Percentiles rank a stretch among this genome's conserved stretches.
These are phyloP conservation scores for Geotrichum reessii DNA, from an alignment of 1,139 yeast species.

Conservation along the genomic window DNA sequence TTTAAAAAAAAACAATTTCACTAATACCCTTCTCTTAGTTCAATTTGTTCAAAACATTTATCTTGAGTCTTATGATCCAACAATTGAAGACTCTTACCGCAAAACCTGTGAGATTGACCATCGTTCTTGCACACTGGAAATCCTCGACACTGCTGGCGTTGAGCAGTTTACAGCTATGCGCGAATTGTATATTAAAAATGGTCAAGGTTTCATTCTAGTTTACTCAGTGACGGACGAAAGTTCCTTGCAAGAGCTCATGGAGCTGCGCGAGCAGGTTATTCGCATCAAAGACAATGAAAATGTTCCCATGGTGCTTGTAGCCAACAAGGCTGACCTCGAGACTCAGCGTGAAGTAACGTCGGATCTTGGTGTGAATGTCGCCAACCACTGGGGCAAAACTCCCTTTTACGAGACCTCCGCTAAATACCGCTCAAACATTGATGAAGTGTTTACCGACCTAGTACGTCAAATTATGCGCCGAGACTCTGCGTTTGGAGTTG, in stretches of 20 bases:
- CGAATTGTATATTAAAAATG: constrained; percentile 53
- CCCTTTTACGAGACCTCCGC: constrained; percentile 84
- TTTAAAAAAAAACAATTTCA: no score
- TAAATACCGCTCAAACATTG: constrained; percentile 76
- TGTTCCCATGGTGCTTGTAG: constrained; percentile 42
- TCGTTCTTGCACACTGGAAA: constrained; percentile 39
- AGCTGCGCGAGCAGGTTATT: constrained; percentile 82
- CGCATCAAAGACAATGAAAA: constrained; percentile 62
- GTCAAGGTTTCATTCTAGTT: constrained; percentile 49
- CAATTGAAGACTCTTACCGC: constrained; percentile 64
- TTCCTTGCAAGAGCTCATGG: constrained; percentile 72
- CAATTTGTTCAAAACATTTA: constrained; percentile 42
- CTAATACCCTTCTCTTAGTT: constrained; percentile 21
- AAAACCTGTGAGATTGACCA: constrained; percentile 38
- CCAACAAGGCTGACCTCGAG: constrained; percentile 57
- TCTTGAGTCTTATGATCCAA: constrained; percentile 93
- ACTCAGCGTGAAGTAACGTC: constrained; percentile 53
- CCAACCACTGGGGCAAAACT: constrained; percentile 83
- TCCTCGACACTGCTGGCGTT: constrained; percentile 45
- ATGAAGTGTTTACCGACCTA: constrained; percentile 80
- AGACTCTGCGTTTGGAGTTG: constrained; percentile 29
- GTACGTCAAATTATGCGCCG: constrained; percentile 58
- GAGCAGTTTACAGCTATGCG: constrained; percentile 51
- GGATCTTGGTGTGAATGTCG: constrained; percentile 50
- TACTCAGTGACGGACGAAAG: constrained; percentile 82